A percentile compares a stretch with the other conserved stretches of the same genome.
These are phyloP conservation scores for Candida railenensis DNA, from an alignment of 805 yeast genomes.

Conservation along the genomic window DNA sequence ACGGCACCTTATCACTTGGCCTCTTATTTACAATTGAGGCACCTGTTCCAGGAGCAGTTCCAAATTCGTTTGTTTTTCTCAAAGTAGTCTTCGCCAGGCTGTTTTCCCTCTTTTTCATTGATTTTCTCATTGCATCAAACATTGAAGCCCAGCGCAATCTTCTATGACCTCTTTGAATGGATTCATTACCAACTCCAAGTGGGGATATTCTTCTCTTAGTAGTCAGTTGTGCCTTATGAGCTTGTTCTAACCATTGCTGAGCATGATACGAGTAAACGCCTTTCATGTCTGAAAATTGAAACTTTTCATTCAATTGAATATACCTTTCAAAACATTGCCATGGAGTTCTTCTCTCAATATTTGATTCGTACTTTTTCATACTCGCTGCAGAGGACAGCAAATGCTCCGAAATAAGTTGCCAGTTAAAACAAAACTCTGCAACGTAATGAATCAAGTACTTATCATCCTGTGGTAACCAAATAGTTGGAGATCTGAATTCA, in stretches of 20 bases:
- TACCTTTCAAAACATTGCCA: slow-evolving; percentile 99
- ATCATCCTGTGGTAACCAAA: slow-evolving; percentile 96
- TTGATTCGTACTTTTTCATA: slow-evolving; percentile 65
- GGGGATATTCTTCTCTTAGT: slow-evolving; percentile 90
- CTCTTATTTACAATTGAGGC: slow-evolving; percentile 19
- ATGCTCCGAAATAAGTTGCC: slow-evolving; percentile 88
- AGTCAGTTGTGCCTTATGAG: slow-evolving; percentile 82
- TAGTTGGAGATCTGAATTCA: slow-evolving; percentile 84
- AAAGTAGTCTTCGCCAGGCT: slow-evolving; percentile 30
- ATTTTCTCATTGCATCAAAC: slow-evolving; percentile 92
- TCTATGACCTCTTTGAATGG: slow-evolving; percentile 90
- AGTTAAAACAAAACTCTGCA: slow-evolving; percentile 84
- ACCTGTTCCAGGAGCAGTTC: slow-evolving; percentile 28
- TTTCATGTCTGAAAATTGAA: slow-evolving; percentile 81
- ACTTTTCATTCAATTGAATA: slow-evolving; percentile 86
- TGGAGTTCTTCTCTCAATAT: slow-evolving; percentile 92
- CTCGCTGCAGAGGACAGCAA: slow-evolving; percentile 64
- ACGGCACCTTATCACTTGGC: slow-evolving; percentile 48
- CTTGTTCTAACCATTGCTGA: slow-evolving; percentile 88
- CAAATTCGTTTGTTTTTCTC: slow-evolving; percentile 10
- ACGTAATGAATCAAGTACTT: slow-evolving; percentile 74
- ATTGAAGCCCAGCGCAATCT: slow-evolving; percentile 93
- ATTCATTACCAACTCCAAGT: slow-evolving; percentile 88
- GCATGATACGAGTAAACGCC: slow-evolving; percentile 84
- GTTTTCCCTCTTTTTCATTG: slow-evolving; percentile 85